phyloP scores from a whole-genome alignment of 176 grass and related monocot genomes.

The Oryza nivara region DNA sequence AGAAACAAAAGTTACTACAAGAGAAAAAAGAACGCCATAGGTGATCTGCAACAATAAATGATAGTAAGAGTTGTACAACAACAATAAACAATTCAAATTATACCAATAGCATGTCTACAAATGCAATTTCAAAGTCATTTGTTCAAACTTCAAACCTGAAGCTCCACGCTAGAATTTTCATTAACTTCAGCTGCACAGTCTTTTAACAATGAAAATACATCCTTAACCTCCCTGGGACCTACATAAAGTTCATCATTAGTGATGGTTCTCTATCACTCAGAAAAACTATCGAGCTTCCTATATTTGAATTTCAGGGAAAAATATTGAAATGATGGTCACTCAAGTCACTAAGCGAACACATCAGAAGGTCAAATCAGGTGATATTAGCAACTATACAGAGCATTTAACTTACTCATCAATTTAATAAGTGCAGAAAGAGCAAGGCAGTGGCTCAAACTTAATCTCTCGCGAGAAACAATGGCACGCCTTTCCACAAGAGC shows the following conservation, averaged over 20 bases:
- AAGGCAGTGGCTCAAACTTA: conserved; percentile 97
- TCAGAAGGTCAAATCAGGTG: neutral
- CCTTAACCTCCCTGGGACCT: conserved; percentile 85
- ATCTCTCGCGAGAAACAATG: conserved; percentile 84
- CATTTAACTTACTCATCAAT: conserved; percentile 67
- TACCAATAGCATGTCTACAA: conserved; percentile 33
- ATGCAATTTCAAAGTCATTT: conserved; percentile 33
- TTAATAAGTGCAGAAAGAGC: conserved; percentile 77
- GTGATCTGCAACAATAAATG: conserved; percentile 65
- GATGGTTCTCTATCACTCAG: neutral
- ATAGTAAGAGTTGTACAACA: conserved; percentile 18
- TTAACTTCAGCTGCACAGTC: conserved; percentile 76
- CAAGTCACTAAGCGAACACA: neutral
- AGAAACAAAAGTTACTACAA: conserved; percentile 81
- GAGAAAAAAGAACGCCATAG: conserved; percentile 70
- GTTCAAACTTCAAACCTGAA: conserved; percentile 76
- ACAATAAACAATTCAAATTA: conserved; percentile 12
- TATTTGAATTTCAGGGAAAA: conserved; percentile 10
- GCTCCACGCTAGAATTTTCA: conserved; percentile 62
- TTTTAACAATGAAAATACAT: conserved; percentile 77
- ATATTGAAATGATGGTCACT: conserved; percentile 21
- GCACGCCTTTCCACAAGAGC: conserved; percentile 81
- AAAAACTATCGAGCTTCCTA: conserved; percentile 22
- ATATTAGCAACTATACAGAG: conserved; percentile 5
- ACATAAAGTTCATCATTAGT: conserved; percentile 45